Evolutionary conservation across 768 basidiomycete species (phyloP), one percentile per base, ranked within the genome.

Genomic region (Postia placenta): DNA sequence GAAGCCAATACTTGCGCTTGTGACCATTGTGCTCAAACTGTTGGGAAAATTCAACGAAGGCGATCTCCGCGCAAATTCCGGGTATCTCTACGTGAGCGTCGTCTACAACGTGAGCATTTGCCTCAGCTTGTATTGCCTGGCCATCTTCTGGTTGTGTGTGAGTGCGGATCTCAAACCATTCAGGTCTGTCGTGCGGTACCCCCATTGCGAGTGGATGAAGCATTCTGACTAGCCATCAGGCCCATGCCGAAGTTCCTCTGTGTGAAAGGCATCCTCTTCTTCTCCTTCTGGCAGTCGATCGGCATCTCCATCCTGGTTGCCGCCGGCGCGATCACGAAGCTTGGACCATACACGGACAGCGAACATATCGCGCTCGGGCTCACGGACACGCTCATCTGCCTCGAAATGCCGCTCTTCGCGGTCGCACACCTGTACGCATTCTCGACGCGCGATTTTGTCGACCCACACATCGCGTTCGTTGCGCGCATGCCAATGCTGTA

Each of bases 351-450:
- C 68, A 88, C 83, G 6, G 88, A 93, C 64, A 72, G 73, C 24
- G 90, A 92, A 61, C 85, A 93, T 64, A 91, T 98, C 61, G 92
- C 92, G 1, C 74, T 95, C 20, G 89, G 89, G 5, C 76, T 95
- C 53, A 90, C 85, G 14, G 95, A 99, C 66, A 81, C 85, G 6
- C 75, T 98, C 50, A 91, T 97, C 59, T 96, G 93, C 69, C 69
- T 93, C 53, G 95, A 99, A 69, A 97, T 99, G 95, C 95, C 96
- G 0, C 68, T 98, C 51, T 98, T 98, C 62, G 95, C 96, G 2
- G 73, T 96, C 46, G 88, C 92, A 5, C 96, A 99, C 69, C 81
- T 88, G 71, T 97, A 86, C 60, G 96, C 96, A 24, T 99, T 99
- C 66, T 85, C 89, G 15, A 82, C 90, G 59, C 85, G 75, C 44